phyloP scores from a whole-genome alignment of 176 grass and related monocot species.

The Carex pumila region DNA sequence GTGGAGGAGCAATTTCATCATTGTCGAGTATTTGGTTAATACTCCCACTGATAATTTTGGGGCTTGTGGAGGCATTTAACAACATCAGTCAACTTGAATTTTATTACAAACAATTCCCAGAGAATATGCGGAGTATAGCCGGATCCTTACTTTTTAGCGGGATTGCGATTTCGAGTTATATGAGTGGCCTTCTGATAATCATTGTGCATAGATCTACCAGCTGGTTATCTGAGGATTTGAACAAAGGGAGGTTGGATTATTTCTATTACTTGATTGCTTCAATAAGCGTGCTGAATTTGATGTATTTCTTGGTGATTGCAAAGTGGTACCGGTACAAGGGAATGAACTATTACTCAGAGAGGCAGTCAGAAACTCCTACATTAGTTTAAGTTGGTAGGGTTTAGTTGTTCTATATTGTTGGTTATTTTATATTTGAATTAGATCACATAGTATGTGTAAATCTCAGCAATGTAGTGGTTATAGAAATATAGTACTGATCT shows the following conservation, averaged over 20 bases:
- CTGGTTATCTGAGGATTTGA: conserved; percentile 55
- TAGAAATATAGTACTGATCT: neutral
- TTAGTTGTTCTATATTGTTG: neutral
- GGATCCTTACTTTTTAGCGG: conserved; percentile 49
- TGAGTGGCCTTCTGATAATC: conserved; percentile 38
- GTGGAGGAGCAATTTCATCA: conserved; percentile 13
- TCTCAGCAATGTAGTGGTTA: neutral
- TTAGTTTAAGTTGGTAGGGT: neutral
- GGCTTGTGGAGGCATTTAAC: conserved; percentile 63
- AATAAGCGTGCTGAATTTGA: conserved; percentile 33
- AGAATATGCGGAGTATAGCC: conserved; percentile 75
- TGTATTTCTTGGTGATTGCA: conserved; percentile 38
- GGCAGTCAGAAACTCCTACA: neutral
- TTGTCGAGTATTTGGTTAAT: conserved; percentile 51
- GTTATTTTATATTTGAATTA: neutral
- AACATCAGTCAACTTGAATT: conserved; percentile 64
- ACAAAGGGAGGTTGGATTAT: conserved; percentile 42
- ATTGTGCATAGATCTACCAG: conserved; percentile 30
- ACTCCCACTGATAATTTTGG: conserved; percentile 43
- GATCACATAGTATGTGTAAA: neutral
- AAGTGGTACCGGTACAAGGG: conserved; percentile 70
- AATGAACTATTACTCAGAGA: neutral
- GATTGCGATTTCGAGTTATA: conserved; percentile 45
- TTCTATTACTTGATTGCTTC: conserved; percentile 48
- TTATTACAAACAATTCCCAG: conserved; percentile 76